Percentiles rank a stretch among this genome's conserved stretches.
Evolutionary conservation across 495 filamentous ascomycete species (phyloP).

Genomic region (Thermothielavioides terrestris): DNA sequence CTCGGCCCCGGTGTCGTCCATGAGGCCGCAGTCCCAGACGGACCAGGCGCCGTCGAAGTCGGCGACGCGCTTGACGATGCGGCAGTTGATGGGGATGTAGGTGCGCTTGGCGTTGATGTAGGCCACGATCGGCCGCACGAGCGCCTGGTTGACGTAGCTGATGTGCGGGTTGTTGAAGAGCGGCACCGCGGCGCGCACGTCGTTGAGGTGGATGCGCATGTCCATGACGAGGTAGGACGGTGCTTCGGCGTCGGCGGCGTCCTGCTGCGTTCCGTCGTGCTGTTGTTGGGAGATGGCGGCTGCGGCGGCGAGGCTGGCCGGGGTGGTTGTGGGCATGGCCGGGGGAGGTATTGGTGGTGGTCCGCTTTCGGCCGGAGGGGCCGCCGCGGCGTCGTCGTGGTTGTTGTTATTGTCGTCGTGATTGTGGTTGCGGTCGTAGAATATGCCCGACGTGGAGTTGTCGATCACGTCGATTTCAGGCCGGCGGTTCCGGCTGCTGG

Average conservation of each 20-base stretch:
- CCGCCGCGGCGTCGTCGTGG: not conserved
- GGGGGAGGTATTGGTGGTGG: constrained; percentile 1
- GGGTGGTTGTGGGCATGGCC: not conserved
- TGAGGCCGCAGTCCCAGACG: constrained; percentile 82
- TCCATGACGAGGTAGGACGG: constrained; percentile 81
- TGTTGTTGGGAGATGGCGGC: not conserved
- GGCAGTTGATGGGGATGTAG: constrained; percentile 91
- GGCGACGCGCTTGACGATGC: constrained; percentile 73
- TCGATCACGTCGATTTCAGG: constrained; percentile 21
- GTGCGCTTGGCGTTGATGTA: constrained; percentile 92
- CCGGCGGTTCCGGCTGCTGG: constrained; percentile 17
- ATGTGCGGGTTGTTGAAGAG: constrained; percentile 77
- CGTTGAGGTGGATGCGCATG: constrained; percentile 80
- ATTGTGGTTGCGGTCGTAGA: not conserved
- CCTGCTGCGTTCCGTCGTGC: constrained; percentile 1
- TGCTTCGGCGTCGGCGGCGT: constrained; percentile 38
- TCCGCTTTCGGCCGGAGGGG: not conserved
- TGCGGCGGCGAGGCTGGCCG: not conserved
- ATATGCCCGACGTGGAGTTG: constrained; percentile 5
- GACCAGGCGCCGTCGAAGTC: constrained; percentile 98
- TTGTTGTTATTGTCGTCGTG: not conserved
- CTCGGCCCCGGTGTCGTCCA: constrained; percentile 93
- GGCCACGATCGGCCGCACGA: constrained; percentile 94
- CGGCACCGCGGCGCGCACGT: constrained; percentile 82
- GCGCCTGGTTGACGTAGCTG: constrained; percentile 90